Evolutionary conservation across 768 basidiomycete species (phyloP), one percentile per base, ranked within the genome.

Genomic region (Chalciporus pseudorubinellus): DNA sequence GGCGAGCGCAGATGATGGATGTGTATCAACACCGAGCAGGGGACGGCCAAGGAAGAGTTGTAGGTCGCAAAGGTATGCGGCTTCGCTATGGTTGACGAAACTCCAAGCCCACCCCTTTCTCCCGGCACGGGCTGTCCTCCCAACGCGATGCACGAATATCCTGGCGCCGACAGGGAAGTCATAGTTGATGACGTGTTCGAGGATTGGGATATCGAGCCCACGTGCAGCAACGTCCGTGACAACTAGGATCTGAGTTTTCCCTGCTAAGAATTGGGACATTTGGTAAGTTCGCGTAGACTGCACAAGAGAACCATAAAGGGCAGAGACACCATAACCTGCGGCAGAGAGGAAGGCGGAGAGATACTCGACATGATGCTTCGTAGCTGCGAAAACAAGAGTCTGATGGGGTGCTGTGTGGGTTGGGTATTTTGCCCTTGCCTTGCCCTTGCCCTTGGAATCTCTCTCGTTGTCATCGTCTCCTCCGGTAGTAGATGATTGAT

Each of bases 331-430:
- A 65, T 95, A 99, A 11, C 92, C 92, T 9, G 87, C 85, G 12
- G 87, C 78, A 4, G 77, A 77, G 48, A 99, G 78, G 5, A 99
- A 75, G 39, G 79, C 80, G 2, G 83, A 78, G 40, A 98, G 78
- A 67, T 97, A 99, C 70, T 98, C 97, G 62, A 99, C 94, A 60
- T 99, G 97, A 63, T 99, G 97, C 69, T 99, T 98, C 18, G 97
- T 99, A 6, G 95, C 92, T 3, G 87, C 85, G 62, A 99, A 99
- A 8, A 99, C 80, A 44, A 99, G 82, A 1, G 94, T 94, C 70
- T 99, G 97, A 66, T 94, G 87, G 20, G 91, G 83, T 3, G 84
- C 83, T 7, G 81, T 82, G n/a, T 69, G 70, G n/a, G 72, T 70
- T 12, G 64, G 62, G 51, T 70, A 64, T 55, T 77, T 79, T 39